Evolutionary conservation across 1,139 yeast species (phyloP), one percentile per base, ranked within the genome.

Genomic region (Debaryomyces robertsiae): DNA sequence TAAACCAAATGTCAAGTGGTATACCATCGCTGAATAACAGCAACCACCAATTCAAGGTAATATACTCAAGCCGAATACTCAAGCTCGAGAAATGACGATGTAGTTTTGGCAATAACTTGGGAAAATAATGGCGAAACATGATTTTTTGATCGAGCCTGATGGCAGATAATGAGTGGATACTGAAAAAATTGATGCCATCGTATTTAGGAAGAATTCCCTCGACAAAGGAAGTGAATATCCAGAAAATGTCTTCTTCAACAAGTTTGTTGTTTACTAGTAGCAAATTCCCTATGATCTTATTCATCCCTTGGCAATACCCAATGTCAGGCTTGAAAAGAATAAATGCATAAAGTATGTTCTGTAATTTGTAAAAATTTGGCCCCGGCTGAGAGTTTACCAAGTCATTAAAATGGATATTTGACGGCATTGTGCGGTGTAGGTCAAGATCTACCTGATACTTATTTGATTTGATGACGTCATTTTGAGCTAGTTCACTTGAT

Each of bases 281-380:
- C 6, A 80, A 52, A 37, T 75, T 77, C 0, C 82, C 85, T 3
- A 77, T 75, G 19, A 80, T 74, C 49, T 79, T 74, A 50, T 80
- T 80, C 85, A 80, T 79, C 0, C 85, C 85, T 51, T 80, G 85
- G 41, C 80, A 76, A 50, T 80, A 80, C 0, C 85, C 84, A 32
- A 79, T 65, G 1, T 64, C 65, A 0, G 79, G 74, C 43, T 70
- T 69, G 46, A 74, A 69, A 6, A 73, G 63, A n/a, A 75, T 73
- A 52, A 74, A 79, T 0, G 84, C 83, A 35, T 74, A 68, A 32
- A 80, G 59, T 2, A 80, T 73, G 10, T 77, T 61, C 33, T 77
- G 65, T 27, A 80, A 55, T 43, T 74, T 75, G 36, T 60, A 64
- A 30, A 73, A 72, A 16, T 81, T 81, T 0, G 82, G 81, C 0